Evolutionary conservation across 2,329 filamentous ascomycete species (phyloP).

Genomic region (Corinectria fuckeliana): DNA sequence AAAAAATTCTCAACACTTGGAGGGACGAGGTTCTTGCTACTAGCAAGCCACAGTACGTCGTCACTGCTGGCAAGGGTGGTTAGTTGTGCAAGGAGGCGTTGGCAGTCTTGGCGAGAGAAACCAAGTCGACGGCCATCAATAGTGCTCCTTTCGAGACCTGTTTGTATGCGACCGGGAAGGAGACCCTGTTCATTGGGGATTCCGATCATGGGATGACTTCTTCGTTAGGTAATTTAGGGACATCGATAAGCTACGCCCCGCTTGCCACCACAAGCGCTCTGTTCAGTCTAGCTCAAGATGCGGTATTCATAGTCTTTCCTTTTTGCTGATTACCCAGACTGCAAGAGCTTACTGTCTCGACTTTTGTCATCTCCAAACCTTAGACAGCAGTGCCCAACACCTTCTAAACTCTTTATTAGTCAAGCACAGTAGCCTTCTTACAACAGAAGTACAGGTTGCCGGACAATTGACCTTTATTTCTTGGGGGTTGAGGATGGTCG

Average conservation of each 20-base stretch:
- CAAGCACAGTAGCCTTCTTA: too few relatives aligned
- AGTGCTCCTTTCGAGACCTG: constrained; percentile 22
- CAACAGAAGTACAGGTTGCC: too few relatives aligned
- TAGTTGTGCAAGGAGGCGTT: constrained; percentile 30
- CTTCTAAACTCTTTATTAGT: too few relatives aligned
- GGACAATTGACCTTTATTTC: too few relatives aligned
- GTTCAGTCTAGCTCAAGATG: too few relatives aligned
- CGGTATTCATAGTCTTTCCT: too few relatives aligned
- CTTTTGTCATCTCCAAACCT: too few relatives aligned
- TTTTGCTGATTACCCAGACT: too few relatives aligned
- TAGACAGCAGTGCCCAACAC: too few relatives aligned
- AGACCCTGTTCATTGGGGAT: constrained; percentile 48
- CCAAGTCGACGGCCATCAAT: constrained; percentile 20
- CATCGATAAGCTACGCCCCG: constrained; percentile 52
- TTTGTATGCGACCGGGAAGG: constrained; percentile 30
- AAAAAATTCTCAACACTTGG: constrained; percentile 59
- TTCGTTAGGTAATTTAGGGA: constrained; percentile 50
- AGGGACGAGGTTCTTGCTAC: constrained; percentile 26
- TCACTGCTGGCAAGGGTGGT: constrained; percentile 2
- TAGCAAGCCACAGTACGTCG: constrained; percentile 31
- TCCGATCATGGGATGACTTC: constrained; percentile 68
- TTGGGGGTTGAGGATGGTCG: too few relatives aligned
- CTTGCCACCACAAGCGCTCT: too few relatives aligned
- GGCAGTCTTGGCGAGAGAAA: constrained; percentile 22
- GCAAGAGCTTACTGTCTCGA: too few relatives aligned